Evolutionary conservation across 768 basidiomycete species (phyloP), one percentile per base, ranked within the genome.

Genomic region (Cytidiella melzeri): DNA sequence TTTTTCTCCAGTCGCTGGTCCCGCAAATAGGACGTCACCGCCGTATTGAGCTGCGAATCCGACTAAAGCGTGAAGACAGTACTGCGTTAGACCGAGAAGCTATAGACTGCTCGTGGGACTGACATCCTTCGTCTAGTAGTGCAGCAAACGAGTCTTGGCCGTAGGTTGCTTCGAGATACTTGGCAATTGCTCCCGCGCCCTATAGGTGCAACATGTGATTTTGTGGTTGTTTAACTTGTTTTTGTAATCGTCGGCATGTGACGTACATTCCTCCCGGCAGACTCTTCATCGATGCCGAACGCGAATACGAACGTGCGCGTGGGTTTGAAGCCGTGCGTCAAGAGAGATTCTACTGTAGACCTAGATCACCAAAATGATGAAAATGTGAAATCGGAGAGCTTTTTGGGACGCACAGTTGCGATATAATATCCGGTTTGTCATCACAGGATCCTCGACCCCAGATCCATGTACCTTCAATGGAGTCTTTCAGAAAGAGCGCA

Each of bases 361-460:
- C 77, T 77, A 47, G 26, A 41, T 27, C n/a, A 23, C 21, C 1
- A 7, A 20, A 10, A 34, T 21, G 24, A 19, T 44, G n/a, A 47
- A 34, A n/a, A 24, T 21, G 43, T 21, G 39, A 42, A 27, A 15
- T 18, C 23, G 48, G 30, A 42, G 15, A 23, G 24, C 25, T 9
- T 3, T 19, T 36, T 11, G 23, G 12, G 11, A 53, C 61, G 10
- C 26, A 83, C 84, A 84, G 67, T 57, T 78, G 77, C n/a, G 76
- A 76, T 48, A 87, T 79, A 41, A 87, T 59, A n/a, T 79, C 81
- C 42, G 75, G 77, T 69, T 92, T 92, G 67, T 88, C 85, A 58
- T 92, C 88, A 2, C 69, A 70, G 42, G 76, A 73, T 28, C 89
- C 89, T 7, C 89, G 73, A 5, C 89, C 89, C 86, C 87, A 90